These are phyloP conservation scores for Marvania coccoides DNA, from an alignment of 139 green algal genomes.

Conservation along the genomic window DNA sequence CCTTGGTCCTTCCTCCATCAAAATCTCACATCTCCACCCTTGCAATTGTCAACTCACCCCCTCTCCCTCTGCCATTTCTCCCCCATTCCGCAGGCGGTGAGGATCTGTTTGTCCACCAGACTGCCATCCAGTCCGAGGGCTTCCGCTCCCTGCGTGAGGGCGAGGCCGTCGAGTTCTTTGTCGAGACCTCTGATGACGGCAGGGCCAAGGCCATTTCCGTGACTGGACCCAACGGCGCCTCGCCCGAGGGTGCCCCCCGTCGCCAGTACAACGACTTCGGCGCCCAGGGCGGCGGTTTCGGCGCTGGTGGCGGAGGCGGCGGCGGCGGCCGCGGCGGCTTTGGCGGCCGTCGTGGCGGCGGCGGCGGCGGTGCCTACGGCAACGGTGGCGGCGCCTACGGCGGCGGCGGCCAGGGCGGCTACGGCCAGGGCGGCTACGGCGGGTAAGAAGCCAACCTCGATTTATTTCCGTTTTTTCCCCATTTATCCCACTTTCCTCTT, in stretches of 20 bases:
- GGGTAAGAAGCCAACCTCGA: not conserved
- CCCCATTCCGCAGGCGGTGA: slow-evolving; percentile 19
- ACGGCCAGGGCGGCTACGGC: slow-evolving; percentile 20
- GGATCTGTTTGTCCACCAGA: slow-evolving; percentile 76
- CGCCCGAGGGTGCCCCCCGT: slow-evolving; percentile 30
- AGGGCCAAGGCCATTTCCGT: slow-evolving; percentile 41
- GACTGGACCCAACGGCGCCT: slow-evolving; percentile 34
- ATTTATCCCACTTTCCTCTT: no score
- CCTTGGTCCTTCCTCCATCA: not conserved
- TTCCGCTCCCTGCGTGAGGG: slow-evolving; percentile 68
- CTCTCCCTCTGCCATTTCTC: not conserved
- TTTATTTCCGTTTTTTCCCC: not conserved
- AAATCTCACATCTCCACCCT: not conserved
- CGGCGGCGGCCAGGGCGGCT: slow-evolving; percentile 10
- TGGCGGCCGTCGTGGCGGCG: not conserved
- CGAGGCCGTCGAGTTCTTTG: slow-evolving; percentile 64
- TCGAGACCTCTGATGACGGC: slow-evolving; percentile 55
- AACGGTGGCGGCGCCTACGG: slow-evolving; percentile 15
- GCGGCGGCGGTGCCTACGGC: slow-evolving; percentile 13
- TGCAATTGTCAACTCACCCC: not conserved
- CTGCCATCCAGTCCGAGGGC: slow-evolving; percentile 60
- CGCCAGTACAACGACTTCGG: slow-evolving; percentile 15
- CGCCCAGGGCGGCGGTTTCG: slow-evolving; percentile 11
- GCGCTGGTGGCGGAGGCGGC: slow-evolving; percentile 1
- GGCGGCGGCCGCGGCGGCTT: slow-evolving; percentile 13